Percentiles rank a stretch among this genome's conserved stretches.
Conservation (phyloP, 768 basidiomycete species). For the Boletus rubescentipes region DNA sequence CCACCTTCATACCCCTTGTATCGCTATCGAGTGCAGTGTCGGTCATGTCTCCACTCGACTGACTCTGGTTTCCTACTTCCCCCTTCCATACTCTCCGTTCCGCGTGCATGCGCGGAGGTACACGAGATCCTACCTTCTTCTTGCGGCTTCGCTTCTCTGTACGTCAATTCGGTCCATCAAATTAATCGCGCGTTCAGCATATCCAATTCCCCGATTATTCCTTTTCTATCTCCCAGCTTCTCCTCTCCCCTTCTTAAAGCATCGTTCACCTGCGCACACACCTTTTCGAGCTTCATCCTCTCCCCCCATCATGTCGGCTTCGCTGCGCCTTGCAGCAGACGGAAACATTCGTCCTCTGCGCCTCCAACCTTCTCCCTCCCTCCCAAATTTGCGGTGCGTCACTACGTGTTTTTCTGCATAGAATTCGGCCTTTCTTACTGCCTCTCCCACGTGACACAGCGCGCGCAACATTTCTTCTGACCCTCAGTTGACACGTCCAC, state of each 20-base stretch:
- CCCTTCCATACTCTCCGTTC: constrained; percentile 19
- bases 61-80: constrained; percentile 17
- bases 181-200: constrained; percentile 34
- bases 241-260: constrained; percentile 34
- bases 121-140: constrained; percentile 24
- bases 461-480: constrained; percentile 24
- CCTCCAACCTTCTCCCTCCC: constrained; percentile 63
- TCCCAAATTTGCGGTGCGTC: constrained; percentile 66
- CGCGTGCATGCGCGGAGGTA: constrained; percentile 24
- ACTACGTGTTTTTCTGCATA: not conserved
- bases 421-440: constrained; percentile 2
- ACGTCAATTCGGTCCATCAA: constrained; percentile 33
- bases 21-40: constrained; percentile 9
- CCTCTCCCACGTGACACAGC: constrained; percentile 23
- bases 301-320: constrained; percentile 29
- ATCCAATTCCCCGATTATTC: constrained; percentile 31
- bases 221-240: constrained; percentile 35
- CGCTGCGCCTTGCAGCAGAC: constrained; percentile 24
- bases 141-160: constrained; percentile 33
- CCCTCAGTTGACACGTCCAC: constrained; percentile 31
- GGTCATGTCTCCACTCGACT: constrained; percentile 5
- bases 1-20: constrained; percentile 10
- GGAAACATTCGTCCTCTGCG: constrained; percentile 41
- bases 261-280: constrained; percentile 25
- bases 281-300: constrained; percentile 32